Base-by-base conservation (phyloP, 2,329 filamentous ascomycete species). In the Fusarium paranaense region DNA sequence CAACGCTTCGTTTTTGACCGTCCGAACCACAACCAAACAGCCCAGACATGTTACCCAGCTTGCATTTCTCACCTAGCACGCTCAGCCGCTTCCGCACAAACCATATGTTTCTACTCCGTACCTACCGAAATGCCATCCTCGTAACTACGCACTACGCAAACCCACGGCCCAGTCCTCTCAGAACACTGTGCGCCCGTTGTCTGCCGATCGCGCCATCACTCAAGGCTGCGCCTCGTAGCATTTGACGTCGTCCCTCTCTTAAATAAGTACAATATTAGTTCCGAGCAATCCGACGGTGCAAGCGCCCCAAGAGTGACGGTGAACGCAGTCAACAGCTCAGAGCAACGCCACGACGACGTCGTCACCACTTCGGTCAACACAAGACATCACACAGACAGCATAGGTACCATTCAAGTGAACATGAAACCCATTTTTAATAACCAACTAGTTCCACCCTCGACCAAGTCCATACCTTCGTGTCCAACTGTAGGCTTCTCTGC, bases 391-490 rank as follows among this genome's bases (percentile, higher is more conserved):
- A 45, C 11, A 30, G 27, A 16, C n/a, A 35, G 20, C 30, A 50
- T 13, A 52, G 20, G 18, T n/a, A 27, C 7, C 37, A 37, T 22
- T 30, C 58, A 40, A 45, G 11, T 71, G 70, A 75, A 75, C 72
- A 71, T 73, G 42, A 73, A 72, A 66, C 59, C 67, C 57, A 50
- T 66, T 74, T 75, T 76, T 62, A 69, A 54, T 72, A 64, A 56
- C 45, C 72, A 66, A 72, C 65, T 73, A 71, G 30, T 56, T 67
- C 66, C 64, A 58, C 74, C 54, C 63, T 65, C 54, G 13, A 64
- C 50, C 65, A 66, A 70, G 62, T 40, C 69, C 71, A 75, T 76
- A 63, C 71, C 73, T 64, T 76, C 73, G 69, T 76, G 50, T 74
- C 73, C 68, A 70, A 75, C 73, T 76, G 67, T 65, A 71, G 67